These are phyloP conservation scores for Cordyceps sp. DNA, from an alignment of 2,329 filamentous ascomycete species.

Conservation along the genomic window DNA sequence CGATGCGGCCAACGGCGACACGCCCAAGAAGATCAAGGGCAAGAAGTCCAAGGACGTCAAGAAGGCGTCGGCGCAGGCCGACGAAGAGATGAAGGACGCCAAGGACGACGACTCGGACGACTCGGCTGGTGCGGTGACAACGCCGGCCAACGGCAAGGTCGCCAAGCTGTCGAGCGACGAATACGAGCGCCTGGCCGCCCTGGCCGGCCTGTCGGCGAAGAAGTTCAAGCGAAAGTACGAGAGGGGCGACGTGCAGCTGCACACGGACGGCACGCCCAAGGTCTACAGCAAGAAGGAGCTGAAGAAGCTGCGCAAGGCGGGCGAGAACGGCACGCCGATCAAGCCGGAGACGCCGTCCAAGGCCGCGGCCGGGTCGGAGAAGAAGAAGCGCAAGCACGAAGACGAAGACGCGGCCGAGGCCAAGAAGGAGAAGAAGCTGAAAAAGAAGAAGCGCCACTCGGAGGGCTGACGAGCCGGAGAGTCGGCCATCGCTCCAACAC, in stretches of 20 bases:
- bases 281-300: constrained; percentile 60
- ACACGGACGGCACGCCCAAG: constrained; percentile 46
- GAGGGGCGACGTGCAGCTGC: constrained; percentile 55
- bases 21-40: constrained; percentile 21
- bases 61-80: constrained; percentile 15
- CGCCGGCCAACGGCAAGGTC: constrained; percentile 17
- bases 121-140: constrained; percentile 6
- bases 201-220: constrained; percentile 52
- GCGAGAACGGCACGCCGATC: constrained; percentile 29
- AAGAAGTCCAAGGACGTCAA: constrained; percentile 24
- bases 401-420: constrained; percentile 41
- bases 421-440: constrained; percentile 43
- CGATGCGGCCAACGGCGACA: constrained; percentile 32
- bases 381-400: constrained; percentile 60
- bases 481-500: background rate
- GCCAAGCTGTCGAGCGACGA: constrained; percentile 36
- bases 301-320: constrained; percentile 53
- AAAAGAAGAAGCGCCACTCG: constrained; percentile 29
- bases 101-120: constrained; percentile 18
- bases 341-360: constrained; percentile 27
- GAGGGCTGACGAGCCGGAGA: constrained; percentile 4
- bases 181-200: constrained; percentile 42
- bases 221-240: constrained; percentile 69
- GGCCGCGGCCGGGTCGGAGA: constrained; percentile 10
- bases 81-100: constrained; percentile 27